Conservation (phyloP, 352 stramenopile genomes). For the Pythium aquatile region DNA sequence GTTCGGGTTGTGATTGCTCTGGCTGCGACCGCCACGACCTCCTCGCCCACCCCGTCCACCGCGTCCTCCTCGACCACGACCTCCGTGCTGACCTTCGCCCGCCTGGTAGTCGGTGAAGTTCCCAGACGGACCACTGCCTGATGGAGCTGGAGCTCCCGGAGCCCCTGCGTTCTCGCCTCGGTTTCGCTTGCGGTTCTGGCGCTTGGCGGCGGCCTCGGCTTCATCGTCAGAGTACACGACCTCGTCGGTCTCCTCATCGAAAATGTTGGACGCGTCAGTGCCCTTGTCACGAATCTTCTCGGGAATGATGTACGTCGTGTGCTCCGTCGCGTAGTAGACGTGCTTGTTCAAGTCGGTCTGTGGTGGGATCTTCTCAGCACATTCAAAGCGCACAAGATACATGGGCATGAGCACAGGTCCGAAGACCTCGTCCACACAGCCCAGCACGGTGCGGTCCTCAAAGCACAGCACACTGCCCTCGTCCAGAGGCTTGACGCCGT, state of each 20-base stretch:
- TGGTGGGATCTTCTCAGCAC: slow-evolving; percentile 59
- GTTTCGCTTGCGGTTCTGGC: slow-evolving; percentile 66
- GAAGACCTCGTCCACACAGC: slow-evolving; percentile 85
- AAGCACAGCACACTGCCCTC: slow-evolving; percentile 84
- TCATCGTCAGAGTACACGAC: slow-evolving; percentile 82
- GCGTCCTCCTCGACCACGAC: slow-evolving; percentile 10
- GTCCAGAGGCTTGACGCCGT: slow-evolving; percentile 58
- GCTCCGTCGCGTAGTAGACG: slow-evolving; percentile 75
- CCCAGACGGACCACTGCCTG: slow-evolving; percentile 9
- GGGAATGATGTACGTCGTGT: slow-evolving; percentile 78
- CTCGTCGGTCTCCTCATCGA: slow-evolving; percentile 83
- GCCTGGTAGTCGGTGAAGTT: slow-evolving; percentile 33
- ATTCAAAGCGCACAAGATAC: slow-evolving; percentile 84
- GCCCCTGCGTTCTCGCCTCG: slow-evolving; percentile 27
- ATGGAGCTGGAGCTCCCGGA: neutral
- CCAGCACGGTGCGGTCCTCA: slow-evolving; percentile 68
- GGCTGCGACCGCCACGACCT: slow-evolving; percentile 4
- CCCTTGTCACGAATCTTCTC: slow-evolving; percentile 80
- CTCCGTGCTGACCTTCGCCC: slow-evolving; percentile 3
- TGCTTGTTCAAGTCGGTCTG: slow-evolving; percentile 36
- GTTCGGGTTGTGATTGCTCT: neutral
- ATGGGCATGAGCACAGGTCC: slow-evolving; percentile 83
- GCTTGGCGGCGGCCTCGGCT: slow-evolving; percentile 68
- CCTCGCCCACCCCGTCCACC: slow-evolving; percentile 23
- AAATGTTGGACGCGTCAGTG: slow-evolving; percentile 85